Base-by-base conservation (phyloP, 208 protist genomes). In the Trypanosoma cruzi region DNA sequence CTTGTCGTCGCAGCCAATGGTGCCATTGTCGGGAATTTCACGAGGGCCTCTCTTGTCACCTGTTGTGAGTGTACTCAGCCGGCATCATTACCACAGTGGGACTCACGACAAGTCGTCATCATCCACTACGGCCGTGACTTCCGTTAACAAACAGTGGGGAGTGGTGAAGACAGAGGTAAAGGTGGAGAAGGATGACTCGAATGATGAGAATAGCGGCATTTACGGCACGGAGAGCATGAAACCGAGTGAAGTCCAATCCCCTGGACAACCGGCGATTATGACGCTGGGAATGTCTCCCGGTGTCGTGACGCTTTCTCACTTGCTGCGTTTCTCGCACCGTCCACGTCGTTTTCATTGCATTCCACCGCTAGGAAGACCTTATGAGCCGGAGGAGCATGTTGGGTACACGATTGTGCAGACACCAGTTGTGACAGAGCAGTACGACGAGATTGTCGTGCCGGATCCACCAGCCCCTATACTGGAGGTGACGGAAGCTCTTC, bases 321-420 rank as follows among this genome's bases (percentile, higher is more conserved):
- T 89, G 29, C 77, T 95, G 64, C 86, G 89, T 40, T 95, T 95
- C 53, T 93, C 86, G 36, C 86, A 92, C 63, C 86, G 89, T 13
- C 73, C 72, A 10, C 77, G 75, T 10, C 63, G 61, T 36, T 46
- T 68, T 14, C 73, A 83, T 14, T 73, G 69, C 7, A 83, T 95
- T 50, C 89, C 89, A 13, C 89, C 89, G 78, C 50, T 75, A 48
- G 52, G 81, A 62, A 58, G 77, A 42, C 66, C 50, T 1, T 61
- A 62, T 56, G 71, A 72, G 42, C 34, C 59, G 49, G 80, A 77
- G 46, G 82, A 92, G 79, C 75, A 86, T 49, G 44, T 89, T 28
- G 89, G 89, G 53, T 95, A 95, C 74, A 79, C 76, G 22, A 71
- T 93, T 54, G 86, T 95, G 44, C 67, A 78, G 0, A 77, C 82